These are phyloP conservation scores for Zygoascus hellenicus DNA, from an alignment of 1,139 yeast genomes.

Conservation along the genomic window DNA sequence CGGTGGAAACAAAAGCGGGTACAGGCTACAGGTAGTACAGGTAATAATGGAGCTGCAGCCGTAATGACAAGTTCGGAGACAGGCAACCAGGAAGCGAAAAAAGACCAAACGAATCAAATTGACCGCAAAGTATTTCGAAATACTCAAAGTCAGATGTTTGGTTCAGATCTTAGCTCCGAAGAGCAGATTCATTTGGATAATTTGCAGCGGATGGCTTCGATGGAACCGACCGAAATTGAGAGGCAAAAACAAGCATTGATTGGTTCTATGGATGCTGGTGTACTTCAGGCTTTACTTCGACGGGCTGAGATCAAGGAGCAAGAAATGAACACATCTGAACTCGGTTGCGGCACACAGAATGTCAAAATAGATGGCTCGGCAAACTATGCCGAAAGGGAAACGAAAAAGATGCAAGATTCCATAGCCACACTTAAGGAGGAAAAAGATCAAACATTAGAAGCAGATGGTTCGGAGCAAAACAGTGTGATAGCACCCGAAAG, in stretches of 20 bases:
- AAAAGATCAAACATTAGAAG: not conserved
- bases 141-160: conserved; percentile 1
- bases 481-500: too few species aligned
- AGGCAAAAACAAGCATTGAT: conserved; percentile 63
- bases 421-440: not conserved
- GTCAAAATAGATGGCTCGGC: not conserved
- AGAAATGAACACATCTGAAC: not conserved
- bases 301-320: conserved; percentile 26
- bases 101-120: too few species aligned
- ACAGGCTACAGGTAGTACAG: too few species aligned
- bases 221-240: conserved; percentile 63
- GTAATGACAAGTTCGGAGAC: too few species aligned
- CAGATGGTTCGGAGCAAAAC: too few species aligned
- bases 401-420: not conserved
- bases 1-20: conserved; percentile 8
- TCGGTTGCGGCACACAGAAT: not conserved
- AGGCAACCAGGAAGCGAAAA: too few species aligned
- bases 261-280: conserved; percentile 59
- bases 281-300: conserved; percentile 49
- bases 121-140: too few species aligned
- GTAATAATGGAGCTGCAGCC: too few species aligned
- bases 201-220: conserved; percentile 50
- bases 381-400: not conserved
- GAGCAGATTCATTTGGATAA: conserved; percentile 77
- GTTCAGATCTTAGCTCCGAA: conserved; percentile 40